These are phyloP conservation scores for Annulohypoxylon maeteangense DNA, from an alignment of 495 filamentous ascomycete genomes.

Conservation along the genomic window DNA sequence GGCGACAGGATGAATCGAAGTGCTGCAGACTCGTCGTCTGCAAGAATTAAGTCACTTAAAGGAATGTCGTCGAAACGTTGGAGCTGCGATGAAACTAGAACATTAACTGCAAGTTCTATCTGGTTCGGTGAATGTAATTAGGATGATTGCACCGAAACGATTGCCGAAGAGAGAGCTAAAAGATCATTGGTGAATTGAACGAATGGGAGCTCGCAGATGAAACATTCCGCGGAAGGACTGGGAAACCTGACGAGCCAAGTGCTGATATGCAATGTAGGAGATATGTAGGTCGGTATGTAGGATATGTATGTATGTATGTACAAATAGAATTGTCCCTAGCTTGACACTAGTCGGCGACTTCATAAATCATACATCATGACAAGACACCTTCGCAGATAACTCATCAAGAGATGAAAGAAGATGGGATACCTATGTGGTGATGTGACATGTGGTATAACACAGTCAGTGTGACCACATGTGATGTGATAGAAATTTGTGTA, in stretches of 20 bases:
- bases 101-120: constrained; percentile 31
- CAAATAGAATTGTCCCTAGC: constrained; percentile 31
- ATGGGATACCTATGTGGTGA: not conserved
- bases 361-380: constrained; percentile 31
- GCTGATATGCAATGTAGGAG: not conserved
- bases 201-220: constrained; percentile 40
- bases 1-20: constrained; percentile 41
- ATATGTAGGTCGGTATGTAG: not conserved
- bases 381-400: constrained; percentile 12
- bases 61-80: constrained; percentile 19
- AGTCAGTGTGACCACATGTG: constrained; percentile 29
- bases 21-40: constrained; percentile 32
- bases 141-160: constrained; percentile 30
- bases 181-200: constrained; percentile 34
- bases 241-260: constrained; percentile 34
- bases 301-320: constrained; percentile 7
- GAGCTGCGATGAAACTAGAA: constrained; percentile 23
- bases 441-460: constrained; percentile 8
- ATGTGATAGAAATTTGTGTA: constrained; percentile 23
- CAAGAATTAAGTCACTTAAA: constrained; percentile 21
- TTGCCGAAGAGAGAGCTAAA: constrained; percentile 25
- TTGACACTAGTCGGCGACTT: constrained; percentile 20
- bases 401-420: constrained; percentile 7
- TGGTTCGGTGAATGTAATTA: constrained; percentile 16
- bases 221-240: constrained; percentile 43